These are phyloP conservation scores for Butyriboletus loyo DNA, from an alignment of 768 basidiomycete genomes.

Conservation along the genomic window DNA sequence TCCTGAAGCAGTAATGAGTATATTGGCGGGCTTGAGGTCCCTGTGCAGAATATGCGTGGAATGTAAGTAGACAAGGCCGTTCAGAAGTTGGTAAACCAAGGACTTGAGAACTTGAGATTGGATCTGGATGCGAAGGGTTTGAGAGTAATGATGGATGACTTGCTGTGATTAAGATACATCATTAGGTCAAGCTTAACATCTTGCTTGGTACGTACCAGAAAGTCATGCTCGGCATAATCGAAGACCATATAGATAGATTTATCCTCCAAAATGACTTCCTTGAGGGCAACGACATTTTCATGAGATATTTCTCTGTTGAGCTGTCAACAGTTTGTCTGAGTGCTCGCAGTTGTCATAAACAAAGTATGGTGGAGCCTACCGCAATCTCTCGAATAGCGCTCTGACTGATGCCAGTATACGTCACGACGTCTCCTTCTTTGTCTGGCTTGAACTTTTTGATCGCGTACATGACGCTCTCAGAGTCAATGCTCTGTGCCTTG, in stretches of 20 bases:
- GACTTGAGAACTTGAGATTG: slow-evolving; percentile 83
- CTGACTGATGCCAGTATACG: slow-evolving; percentile 97
- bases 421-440: slow-evolving; percentile 94
- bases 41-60: slow-evolving; percentile 93
- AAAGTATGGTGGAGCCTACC: slow-evolving; percentile 41
- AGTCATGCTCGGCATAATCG: slow-evolving; percentile 98
- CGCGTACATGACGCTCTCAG: slow-evolving; percentile 73
- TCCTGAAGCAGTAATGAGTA: slow-evolving; percentile 86
- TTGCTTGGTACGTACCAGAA: slow-evolving; percentile 61
- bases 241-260: slow-evolving; percentile 99
- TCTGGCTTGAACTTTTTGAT: slow-evolving; percentile 99
- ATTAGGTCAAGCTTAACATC: not conserved
- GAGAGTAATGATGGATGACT: slow-evolving; percentile 98
- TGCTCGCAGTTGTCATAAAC: slow-evolving; percentile 15
- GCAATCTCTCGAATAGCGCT: slow-evolving; percentile 97
- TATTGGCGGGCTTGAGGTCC: slow-evolving; percentile 98
- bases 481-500: slow-evolving; percentile 82
- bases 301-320: slow-evolving; percentile 87
- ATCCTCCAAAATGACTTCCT: slow-evolving; percentile 95
- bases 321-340: slow-evolving; percentile 35
- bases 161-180: slow-evolving; percentile 51
- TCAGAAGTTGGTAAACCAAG: slow-evolving; percentile 89
- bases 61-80: slow-evolving; percentile 93
- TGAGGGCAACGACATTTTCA: slow-evolving; percentile 86
- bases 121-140: slow-evolving; percentile 77